Base-by-base conservation (phyloP, 176 grass and related monocot genomes). In the Cenchrus fungigraminus region DNA sequence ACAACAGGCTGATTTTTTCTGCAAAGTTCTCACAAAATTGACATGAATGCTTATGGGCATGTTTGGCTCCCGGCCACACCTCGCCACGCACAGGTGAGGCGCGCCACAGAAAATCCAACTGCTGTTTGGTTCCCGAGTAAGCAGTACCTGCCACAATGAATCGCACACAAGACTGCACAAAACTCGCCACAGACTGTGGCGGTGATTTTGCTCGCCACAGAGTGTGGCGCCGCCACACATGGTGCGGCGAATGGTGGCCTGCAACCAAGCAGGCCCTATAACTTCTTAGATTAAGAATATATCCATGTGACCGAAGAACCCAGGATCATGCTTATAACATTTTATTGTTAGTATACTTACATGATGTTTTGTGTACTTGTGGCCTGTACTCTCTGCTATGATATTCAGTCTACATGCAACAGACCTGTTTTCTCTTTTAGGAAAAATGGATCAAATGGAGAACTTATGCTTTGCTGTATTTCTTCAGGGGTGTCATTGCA, bases 401-500 rank as follows among this genome's bases (percentile, higher is more conserved):
- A 7, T 79, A 73, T 37, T 78, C 15, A 60, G 61, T 79, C 42
- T 60, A 68, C 52, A 69, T 83, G 58, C 60, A 68, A 51, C 12
- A 66, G n/a, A 53, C 15, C 47, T n/a, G 72, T 42, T 9, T 80
- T 62, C 12, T 77, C 52, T 84, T 49, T 76, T 85, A 83, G 43
- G n/a, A 82, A 80, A 80, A 80, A 51, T 34, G 32, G 46, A 78
- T 50, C 50, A 76, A 68, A 57, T 58, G 15, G 65, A 65, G 32
- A 77, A 79, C 67, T 89, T 87, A 84, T 79, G 44, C 65, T 90
- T 89, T 63, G 53, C 53, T 84, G 43, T 73, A 72, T 88, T 76
- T 13, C 77, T 81, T 82, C 85, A 99, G 97, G 71, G 88, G 79
- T n/a, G 91, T 99, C 8, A 43, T 80, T 92, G 93, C 91, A 79